Evolutionary conservation across 306 rosid genomes (phyloP).

Genomic region (Quillaja saponaria): DNA sequence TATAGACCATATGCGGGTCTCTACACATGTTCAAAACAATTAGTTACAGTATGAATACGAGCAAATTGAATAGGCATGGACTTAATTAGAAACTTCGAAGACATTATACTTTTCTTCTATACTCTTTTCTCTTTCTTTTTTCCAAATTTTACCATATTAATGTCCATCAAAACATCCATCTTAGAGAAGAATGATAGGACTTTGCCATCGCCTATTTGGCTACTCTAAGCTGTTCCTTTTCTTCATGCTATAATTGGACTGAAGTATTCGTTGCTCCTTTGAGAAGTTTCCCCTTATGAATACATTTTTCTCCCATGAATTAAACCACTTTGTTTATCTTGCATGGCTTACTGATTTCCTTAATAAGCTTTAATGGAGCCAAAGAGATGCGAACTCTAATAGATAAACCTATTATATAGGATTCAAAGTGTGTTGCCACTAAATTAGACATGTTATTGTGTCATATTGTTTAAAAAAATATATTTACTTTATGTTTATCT

Average conservation of each 20-base stretch:
- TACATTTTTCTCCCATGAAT: constrained; percentile 82
- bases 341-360: constrained; percentile 54
- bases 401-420: too few relatives aligned
- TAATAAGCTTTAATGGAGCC: too few relatives aligned
- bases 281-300: constrained; percentile 88
- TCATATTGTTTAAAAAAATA: too few relatives aligned
- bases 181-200: constrained; percentile 85
- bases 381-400: too few relatives aligned
- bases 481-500: too few relatives aligned
- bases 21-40: constrained; percentile 39
- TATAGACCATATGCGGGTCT: constrained; percentile 55
- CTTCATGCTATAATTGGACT: constrained; percentile 96
- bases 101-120: constrained; percentile 43
- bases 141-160: not conserved
- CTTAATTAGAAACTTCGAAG: constrained; percentile 6
- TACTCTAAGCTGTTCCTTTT: constrained; percentile 70
- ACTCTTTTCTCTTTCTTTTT: constrained; percentile 31
- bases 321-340: constrained; percentile 80
- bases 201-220: constrained; percentile 60
- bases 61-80: too few relatives aligned
- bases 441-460: too few relatives aligned
- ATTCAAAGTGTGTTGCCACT: too few relatives aligned
- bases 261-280: constrained; percentile 86
- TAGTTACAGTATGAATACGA: not conserved
- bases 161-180: constrained; percentile 70